Conservation (phyloP, 139 green algal genomes). For the Auxenochlorella protothecoides region DNA sequence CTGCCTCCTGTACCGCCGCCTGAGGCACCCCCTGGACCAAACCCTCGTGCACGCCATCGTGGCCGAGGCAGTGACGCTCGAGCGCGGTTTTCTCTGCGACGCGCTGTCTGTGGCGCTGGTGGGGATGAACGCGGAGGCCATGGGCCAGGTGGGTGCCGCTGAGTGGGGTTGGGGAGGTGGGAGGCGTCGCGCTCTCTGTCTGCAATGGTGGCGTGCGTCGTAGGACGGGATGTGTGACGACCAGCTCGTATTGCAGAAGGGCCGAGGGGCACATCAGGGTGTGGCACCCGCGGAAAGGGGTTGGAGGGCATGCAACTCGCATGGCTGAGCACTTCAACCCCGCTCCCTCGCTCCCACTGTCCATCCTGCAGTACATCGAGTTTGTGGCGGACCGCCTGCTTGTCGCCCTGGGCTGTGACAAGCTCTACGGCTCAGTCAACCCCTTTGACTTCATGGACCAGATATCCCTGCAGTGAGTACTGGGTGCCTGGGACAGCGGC, state of each 20-base stretch:
- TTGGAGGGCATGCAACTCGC: no score
- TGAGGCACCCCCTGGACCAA: conserved; percentile 22
- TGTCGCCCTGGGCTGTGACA: conserved; percentile 23
- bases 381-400: conserved; percentile 55
- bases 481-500: conserved; percentile 2
- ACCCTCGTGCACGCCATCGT: conserved; percentile 41
- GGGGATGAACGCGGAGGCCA: conserved; percentile 65
- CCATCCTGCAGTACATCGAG: conserved; percentile 32
- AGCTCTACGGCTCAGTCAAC: conserved; percentile 47
- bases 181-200: no score
- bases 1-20: conserved; percentile 49
- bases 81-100: conserved; percentile 58
- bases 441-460: conserved; percentile 74
- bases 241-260: no score
- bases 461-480: conserved; percentile 43
- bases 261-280: no score
- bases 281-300: no score
- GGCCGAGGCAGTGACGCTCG: conserved; percentile 49
- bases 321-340: conserved; percentile 39
- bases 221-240: no score
- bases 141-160: conserved; percentile 28
- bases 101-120: conserved; percentile 46
- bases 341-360: conserved; percentile 22
- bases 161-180: not conserved
- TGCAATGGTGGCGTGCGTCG: no score